Evolutionary conservation across 805 yeast genomes (phyloP), one percentile per base, ranked within the genome.

Genomic region (Komagataella pseudopastoris): DNA sequence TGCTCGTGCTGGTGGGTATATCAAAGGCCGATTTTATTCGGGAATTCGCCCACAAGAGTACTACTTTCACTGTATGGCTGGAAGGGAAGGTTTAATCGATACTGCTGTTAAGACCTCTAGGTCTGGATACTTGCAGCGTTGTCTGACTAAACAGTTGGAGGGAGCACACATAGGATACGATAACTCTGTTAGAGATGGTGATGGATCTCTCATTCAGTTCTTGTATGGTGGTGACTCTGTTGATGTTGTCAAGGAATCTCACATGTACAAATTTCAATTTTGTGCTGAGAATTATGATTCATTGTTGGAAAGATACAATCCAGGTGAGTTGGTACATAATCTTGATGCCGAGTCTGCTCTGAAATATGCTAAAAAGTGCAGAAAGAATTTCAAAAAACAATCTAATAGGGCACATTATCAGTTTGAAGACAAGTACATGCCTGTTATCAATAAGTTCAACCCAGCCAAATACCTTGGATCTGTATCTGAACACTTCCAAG

Each of bases 11-110:
- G 99, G 99, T 75, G 99, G 99, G 52, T 93, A 88, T 66, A 88
- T 93, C 64, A 87, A 91, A 67, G 91, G 95, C 55, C 85, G 99
- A 60, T 93, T 93, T 81, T 95, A 88, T 67, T 88, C 97, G 45
- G 99, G 99, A 68, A 86, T 93, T 59, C 81, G 88, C 67, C 99
- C 99, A 4, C 99, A 93, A 71, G 99, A 93, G 69, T 93, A 95
- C 71, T 93, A 90, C 66, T 93, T 95, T 93, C 99, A 93, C 72
- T 93, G 98, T 76, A 93, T 93, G 99, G 99, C 99, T 52, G 99
- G 99, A 71, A 85, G 99, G 75, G 99, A 93, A 76, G 99, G 99
- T 73, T 80, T 93, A 63, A 93, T 93, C 72, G 99, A 93, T 77
- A 93, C 99, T 54, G 99, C 99, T 50, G 99, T 93, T 57, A 93